Conservation (phyloP, 805 yeast genomes). For the Candida ulmi region DNA sequence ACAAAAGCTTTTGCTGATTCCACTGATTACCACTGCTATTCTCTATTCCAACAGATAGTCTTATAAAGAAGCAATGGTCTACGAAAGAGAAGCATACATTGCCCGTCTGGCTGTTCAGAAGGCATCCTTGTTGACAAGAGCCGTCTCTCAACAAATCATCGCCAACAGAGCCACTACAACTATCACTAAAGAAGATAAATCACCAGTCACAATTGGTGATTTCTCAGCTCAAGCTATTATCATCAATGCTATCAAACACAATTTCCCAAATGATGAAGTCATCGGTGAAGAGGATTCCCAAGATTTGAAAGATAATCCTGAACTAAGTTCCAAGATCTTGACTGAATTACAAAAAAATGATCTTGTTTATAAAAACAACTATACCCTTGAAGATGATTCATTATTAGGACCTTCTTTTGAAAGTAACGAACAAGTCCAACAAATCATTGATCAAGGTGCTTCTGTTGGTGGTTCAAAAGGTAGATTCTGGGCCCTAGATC, state of each 20-base stretch:
- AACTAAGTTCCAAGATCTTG: slow-evolving; percentile 51
- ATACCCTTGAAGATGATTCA: slow-evolving; percentile 7
- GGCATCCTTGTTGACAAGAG: slow-evolving; percentile 72
- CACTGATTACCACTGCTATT: neutral
- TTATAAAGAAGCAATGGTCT: too few species aligned
- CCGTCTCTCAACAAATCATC: slow-evolving; percentile 50
- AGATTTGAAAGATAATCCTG: slow-evolving; percentile 48
- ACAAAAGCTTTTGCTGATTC: too few species aligned
- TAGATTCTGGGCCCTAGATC: slow-evolving; percentile 95
- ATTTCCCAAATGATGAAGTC: slow-evolving; percentile 79
- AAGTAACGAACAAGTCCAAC: slow-evolving; percentile 44
- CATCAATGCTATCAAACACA: slow-evolving; percentile 71
- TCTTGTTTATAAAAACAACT: slow-evolving; percentile 29
- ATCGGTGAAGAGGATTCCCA: slow-evolving; percentile 94
- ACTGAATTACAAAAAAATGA: slow-evolving; percentile 53
- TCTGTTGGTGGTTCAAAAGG: slow-evolving; percentile 75
- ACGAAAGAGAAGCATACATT: slow-evolving; percentile 61
- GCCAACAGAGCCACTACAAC: slow-evolving; percentile 44
- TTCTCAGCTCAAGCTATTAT: slow-evolving; percentile 94
- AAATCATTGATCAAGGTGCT: slow-evolving; percentile 73
- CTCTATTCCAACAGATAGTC: too few species aligned
- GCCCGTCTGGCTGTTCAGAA: slow-evolving; percentile 89
- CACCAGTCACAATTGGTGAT: slow-evolving; percentile 97
- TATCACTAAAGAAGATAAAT: slow-evolving; percentile 76
- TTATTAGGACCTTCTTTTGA: slow-evolving; percentile 33